Evolutionary conservation across 441 rosid species (phyloP), one percentile per base, ranked within the genome.

Genomic region (Arabidopsis hybrid): DNA sequence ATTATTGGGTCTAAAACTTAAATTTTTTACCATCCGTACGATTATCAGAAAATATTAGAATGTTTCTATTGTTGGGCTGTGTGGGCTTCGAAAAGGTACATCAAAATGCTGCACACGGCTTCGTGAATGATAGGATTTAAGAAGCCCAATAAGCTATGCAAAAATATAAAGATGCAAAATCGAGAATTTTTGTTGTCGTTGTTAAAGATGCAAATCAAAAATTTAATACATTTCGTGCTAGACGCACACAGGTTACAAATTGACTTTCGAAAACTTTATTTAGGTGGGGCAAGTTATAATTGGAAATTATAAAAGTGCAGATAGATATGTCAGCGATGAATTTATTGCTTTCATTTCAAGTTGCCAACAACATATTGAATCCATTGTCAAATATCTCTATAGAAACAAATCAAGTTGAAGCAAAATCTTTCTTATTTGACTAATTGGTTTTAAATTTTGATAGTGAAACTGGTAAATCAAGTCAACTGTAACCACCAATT

Each of bases 291-390:
- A 66, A 53, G 55, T 40, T 59, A 58, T 74, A 50, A 10, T 12
- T 17, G 39, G 6, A 58, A 42, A 38, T 35, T 21, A 34, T 6
- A 31, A 60, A 74, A 50, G 45, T 21, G 6, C 13, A 49, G 35
- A 67, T 46, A 49, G 35, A 67, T 14, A 55, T 45, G 59, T 65
- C 64, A 46, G 42, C 52, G 7, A 12, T 2, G 8, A 55, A 61
- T 53, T 75, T 43, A 75, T 61, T 68, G 74, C 60, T 53, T 36
- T 34, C 63, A 35, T 45, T 50, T 35, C 58, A 75, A 62, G 74
- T 61, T 75, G 79, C 65, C 26, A 21, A 21, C 17, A 34, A 5
- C 34, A 60, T 35, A 3, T 43, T 40, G 34, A 67, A 67, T 60
- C 49, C 49, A 56, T 60, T 60, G 17, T 4, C 5, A 38, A 11